Evolutionary conservation across 2,329 filamentous ascomycete species (phyloP).

Genomic region (Pyricularia sp.): DNA sequence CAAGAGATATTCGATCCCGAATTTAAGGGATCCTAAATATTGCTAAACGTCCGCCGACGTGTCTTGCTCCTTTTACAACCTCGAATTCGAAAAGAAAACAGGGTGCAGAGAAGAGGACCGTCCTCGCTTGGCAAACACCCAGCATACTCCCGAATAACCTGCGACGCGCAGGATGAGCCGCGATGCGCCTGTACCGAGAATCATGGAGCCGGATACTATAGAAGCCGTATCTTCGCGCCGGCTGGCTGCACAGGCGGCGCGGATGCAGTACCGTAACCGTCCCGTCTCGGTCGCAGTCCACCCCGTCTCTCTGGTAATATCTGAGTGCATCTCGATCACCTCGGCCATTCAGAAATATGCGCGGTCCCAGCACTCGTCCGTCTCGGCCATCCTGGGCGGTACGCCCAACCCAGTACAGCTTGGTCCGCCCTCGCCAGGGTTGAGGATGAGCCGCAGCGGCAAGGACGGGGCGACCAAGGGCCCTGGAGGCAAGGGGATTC

Average conservation of each 20-base stretch:
- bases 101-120: not conserved
- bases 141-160: not conserved
- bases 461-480: not conserved
- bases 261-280: constrained; percentile 51
- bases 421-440: constrained; percentile 22
- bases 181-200: constrained; percentile 20
- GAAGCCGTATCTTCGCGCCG: constrained; percentile 10
- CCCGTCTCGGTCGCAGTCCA: constrained; percentile 76
- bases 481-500: constrained; percentile 10
- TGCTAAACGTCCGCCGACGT: not conserved
- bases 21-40: not conserved
- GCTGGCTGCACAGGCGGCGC: constrained; percentile 22
- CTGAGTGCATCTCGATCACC: constrained; percentile 97
- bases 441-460: constrained; percentile 6
- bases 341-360: constrained; percentile 97
- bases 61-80: not conserved
- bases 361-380: constrained; percentile 90
- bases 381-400: constrained; percentile 88
- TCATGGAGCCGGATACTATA: constrained; percentile 14
- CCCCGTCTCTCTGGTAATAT: constrained; percentile 86
- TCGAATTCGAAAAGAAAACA: not conserved
- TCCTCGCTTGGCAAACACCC: not conserved
- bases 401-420: constrained; percentile 49
- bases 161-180: constrained; percentile 21
- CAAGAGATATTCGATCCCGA: not conserved